phyloP scores from a whole-genome alignment of 2,329 filamentous ascomycete species.

The Apiospora marii region DNA sequence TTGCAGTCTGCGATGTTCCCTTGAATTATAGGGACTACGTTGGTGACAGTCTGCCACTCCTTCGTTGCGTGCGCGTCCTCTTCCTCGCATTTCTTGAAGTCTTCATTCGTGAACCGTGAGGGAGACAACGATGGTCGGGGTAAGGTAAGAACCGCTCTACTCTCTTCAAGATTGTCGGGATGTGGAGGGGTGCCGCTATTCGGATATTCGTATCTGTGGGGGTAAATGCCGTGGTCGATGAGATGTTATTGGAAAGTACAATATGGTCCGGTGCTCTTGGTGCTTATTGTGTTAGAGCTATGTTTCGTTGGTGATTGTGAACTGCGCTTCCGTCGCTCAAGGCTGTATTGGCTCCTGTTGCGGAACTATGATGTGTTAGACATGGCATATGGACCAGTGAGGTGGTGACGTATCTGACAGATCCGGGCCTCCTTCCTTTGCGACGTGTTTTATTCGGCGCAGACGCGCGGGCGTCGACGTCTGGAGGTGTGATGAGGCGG shows the following conservation, averaged over 20 bases:
- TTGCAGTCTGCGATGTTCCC: neutral
- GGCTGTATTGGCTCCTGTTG: neutral
- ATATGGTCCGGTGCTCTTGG: neutral
- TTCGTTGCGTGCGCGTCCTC: conserved; percentile 9
- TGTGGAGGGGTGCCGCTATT: neutral
- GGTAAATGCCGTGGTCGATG: neutral
- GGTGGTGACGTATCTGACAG: neutral
- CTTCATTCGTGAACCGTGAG: conserved; percentile 13
- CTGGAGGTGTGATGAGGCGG: neutral
- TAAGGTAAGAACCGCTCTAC: neutral
- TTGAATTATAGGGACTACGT: neutral
- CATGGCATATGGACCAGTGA: neutral
- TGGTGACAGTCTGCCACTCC: neutral
- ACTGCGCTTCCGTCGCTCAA: neutral
- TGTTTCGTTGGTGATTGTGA: neutral
- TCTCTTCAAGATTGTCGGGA: conserved; percentile 16
- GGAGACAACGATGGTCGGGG: conserved; percentile 22
- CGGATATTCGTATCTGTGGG: neutral
- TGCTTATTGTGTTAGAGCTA: neutral
- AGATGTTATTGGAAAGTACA: neutral
- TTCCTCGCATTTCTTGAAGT: conserved; percentile 19
- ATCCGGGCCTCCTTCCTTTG: neutral
- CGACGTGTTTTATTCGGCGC: neutral
- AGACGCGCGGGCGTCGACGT: neutral
- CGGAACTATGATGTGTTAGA: neutral